phyloP scores from a whole-genome alignment of 768 basidiomycete species.

The Naganishia antarctica region DNA sequence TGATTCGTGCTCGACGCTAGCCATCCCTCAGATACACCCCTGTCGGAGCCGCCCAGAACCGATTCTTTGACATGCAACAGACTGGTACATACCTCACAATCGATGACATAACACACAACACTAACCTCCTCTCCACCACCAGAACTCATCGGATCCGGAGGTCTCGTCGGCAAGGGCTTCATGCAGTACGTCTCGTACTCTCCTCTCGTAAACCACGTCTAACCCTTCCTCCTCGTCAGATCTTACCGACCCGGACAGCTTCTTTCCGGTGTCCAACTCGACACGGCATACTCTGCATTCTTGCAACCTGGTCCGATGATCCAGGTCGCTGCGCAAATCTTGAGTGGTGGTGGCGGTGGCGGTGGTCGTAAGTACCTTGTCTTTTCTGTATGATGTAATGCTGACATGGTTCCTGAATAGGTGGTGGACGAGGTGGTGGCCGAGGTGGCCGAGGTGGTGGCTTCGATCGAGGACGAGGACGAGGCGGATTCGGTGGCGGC shows the following conservation, averaged over 20 bases:
- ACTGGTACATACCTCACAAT: slow-evolving; percentile 24
- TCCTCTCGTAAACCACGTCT: not conserved
- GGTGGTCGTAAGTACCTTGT: slow-evolving; percentile 10
- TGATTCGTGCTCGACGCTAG: not conserved
- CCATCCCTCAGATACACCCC: slow-evolving; percentile 24
- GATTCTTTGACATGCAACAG: slow-evolving; percentile 44
- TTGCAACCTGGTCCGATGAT: slow-evolving; percentile 42
- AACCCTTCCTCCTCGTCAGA: slow-evolving; percentile 27
- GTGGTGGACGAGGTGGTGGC: slow-evolving; percentile 30
- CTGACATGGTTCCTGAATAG: slow-evolving; percentile 11
- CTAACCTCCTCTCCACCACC: not conserved
- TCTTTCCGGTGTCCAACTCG: slow-evolving; percentile 44
- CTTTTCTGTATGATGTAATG: not conserved
- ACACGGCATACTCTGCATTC: slow-evolving; percentile 48
- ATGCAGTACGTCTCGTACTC: slow-evolving; percentile 38
- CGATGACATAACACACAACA: not conserved
- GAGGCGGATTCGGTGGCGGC: slow-evolving; percentile 34
- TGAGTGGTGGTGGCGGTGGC: slow-evolving; percentile 31
- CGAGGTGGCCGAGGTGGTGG: slow-evolving; percentile 31
- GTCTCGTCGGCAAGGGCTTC: slow-evolving; percentile 47
- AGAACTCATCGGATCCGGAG: slow-evolving; percentile 41
- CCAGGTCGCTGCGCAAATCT: slow-evolving; percentile 43
- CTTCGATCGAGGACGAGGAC: slow-evolving; percentile 17
- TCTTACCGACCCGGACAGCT: slow-evolving; percentile 47
- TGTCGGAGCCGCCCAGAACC: slow-evolving; percentile 42